Conservation (phyloP, 2,329 filamentous ascomycete species). For the Annulohypoxylon truncatum region DNA sequence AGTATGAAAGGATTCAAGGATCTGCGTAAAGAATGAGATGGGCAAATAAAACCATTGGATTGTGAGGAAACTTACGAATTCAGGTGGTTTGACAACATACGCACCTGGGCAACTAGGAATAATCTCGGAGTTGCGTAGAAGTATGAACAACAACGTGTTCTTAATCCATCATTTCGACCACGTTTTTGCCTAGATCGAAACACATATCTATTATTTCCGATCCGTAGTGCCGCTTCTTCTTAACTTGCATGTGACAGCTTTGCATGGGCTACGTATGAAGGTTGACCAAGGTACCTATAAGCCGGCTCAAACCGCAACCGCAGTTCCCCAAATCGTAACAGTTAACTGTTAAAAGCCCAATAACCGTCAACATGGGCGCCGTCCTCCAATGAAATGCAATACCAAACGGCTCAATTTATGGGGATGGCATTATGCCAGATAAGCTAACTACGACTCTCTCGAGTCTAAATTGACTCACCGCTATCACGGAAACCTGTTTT, state of each 20-base stretch:
- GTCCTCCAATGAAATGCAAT: conserved; percentile 25
- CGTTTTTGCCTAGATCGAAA: not conserved
- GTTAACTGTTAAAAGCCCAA: conserved; percentile 24
- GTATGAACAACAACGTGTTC: conserved; percentile 7
- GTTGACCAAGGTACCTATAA: conserved; percentile 5
- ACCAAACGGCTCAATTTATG: conserved; percentile 24
- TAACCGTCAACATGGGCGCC: conserved; percentile 25
- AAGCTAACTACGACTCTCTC: conserved; percentile 18
- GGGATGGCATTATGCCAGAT: conserved; percentile 25
- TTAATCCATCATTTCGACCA: not conserved
- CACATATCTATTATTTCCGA: conserved; percentile 4
- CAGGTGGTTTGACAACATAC: not conserved
- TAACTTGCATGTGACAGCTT: conserved; percentile 24
- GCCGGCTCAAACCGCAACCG: conserved; percentile 29
- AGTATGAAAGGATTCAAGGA: not conserved
- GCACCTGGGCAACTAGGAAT: not conserved
- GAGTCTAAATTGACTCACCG: conserved; percentile 22
- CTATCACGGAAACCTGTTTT: conserved; percentile 8
- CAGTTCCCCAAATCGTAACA: conserved; percentile 14
- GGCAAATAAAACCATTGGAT: not conserved
- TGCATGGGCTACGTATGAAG: not conserved
- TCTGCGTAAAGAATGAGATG: not conserved
- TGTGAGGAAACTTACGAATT: not conserved
- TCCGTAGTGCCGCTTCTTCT: conserved; percentile 17
- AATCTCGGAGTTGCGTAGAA: conserved; percentile 4